phyloP scores from a whole-genome alignment of 208 protist species.

The Herpetomonas muscarum region DNA sequence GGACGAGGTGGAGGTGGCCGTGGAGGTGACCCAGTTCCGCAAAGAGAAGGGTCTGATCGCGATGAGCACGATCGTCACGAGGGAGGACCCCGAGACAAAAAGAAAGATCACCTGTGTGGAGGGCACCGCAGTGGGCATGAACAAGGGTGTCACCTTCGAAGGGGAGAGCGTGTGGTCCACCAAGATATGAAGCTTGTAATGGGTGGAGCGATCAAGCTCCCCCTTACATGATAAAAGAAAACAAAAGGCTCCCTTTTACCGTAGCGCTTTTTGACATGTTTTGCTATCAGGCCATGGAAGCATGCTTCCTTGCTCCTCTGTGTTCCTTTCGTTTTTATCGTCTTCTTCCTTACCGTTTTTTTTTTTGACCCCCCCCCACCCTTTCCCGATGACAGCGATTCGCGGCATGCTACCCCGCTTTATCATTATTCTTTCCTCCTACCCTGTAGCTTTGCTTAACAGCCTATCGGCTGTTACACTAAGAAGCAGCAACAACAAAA shows the following conservation, averaged over 20 bases:
- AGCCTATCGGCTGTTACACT: too few relatives aligned
- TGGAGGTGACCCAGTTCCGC: conserved; percentile 68
- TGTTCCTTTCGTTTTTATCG: too few relatives aligned
- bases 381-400: neutral
- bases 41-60: conserved; percentile 55
- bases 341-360: too few relatives aligned
- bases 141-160: conserved; percentile 74
- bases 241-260: neutral
- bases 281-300: neutral
- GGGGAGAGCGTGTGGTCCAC: conserved; percentile 76
- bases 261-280: neutral
- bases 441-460: conserved; percentile 4
- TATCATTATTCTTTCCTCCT: conserved; percentile 10
- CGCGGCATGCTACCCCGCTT: neutral
- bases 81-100: conserved; percentile 42
- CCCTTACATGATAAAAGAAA: too few relatives aligned
- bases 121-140: conserved; percentile 76
- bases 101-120: conserved; percentile 60
- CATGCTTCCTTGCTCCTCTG: conserved; percentile 1
- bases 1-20: conserved; percentile 68
- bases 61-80: conserved; percentile 64
- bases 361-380: neutral
- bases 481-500: too few relatives aligned
- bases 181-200: conserved; percentile 13
- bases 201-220: too few relatives aligned